Conservation (phyloP, 2,329 filamentous ascomycete species). For the Calonectria pseudoturangicola region DNA sequence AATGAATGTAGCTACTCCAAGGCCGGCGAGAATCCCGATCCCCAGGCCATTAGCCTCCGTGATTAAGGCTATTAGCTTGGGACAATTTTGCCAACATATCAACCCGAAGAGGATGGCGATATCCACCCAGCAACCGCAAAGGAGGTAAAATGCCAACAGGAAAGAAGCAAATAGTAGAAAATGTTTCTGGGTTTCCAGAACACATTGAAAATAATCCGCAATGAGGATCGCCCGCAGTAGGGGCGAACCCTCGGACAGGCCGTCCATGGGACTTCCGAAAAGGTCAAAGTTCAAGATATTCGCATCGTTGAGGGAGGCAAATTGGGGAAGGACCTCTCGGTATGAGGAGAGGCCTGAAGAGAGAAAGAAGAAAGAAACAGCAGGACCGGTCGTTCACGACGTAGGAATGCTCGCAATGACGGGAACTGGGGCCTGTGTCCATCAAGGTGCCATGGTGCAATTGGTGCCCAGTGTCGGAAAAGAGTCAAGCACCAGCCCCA, state of each 20-base stretch:
- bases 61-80: conserved; percentile 26
- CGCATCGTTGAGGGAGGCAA: conserved; percentile 39
- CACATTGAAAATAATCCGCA: conserved; percentile 48
- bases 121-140: conserved; percentile 51
- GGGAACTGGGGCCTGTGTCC: conserved; percentile 43
- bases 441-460: conserved; percentile 56
- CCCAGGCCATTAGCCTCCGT: conserved; percentile 29
- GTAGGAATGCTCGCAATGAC: conserved; percentile 9
- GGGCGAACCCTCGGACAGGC: conserved; percentile 51
- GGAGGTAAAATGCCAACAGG: conserved; percentile 45
- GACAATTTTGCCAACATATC: conserved; percentile 44
- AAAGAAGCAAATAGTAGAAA: conserved; percentile 4
- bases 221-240: conserved; percentile 46
- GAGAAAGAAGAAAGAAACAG: conserved; percentile 29
- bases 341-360: conserved; percentile 20
- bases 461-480: neutral
- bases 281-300: conserved; percentile 27
- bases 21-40: conserved; percentile 22
- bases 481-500: neutral
- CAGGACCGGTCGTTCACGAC: conserved; percentile 25
- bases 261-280: conserved; percentile 51
- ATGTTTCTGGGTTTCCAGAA: conserved; percentile 11
- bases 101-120: conserved; percentile 51
- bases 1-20: neutral
- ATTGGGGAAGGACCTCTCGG: conserved; percentile 5